Base-by-base conservation (phyloP, 257 asterid genomes). In the Cynanchum wilfordii region DNA sequence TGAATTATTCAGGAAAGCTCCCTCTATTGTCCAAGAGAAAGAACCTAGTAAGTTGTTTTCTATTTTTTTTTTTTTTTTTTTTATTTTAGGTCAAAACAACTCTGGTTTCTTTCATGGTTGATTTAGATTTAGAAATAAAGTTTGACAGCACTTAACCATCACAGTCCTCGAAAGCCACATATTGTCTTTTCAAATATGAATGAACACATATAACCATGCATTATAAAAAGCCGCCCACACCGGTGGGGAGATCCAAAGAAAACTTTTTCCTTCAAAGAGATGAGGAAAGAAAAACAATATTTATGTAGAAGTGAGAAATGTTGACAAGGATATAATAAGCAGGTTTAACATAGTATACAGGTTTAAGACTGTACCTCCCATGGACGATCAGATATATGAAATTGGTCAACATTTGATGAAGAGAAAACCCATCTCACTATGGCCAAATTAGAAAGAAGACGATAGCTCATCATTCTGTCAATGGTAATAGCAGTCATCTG, bases 391-490 rank as follows among this genome's bases (percentile, higher is more conserved):
- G 96, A 91, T 73, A 80, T 66, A 76, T 95, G 99, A 92, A 95
- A 91, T 47, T 82, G 97, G 57, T 81, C 79, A 54, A 82, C 86
- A 78, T 90, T 92, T 71, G 80, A 58, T 49, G 90, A 38, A 54
- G 88, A 87, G 84, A 95, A 95, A 82, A 95, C 95, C 99, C 99
- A 95, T 90, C 85, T 88, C 79, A 95, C 94, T 72, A 95, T 89
- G 54, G 97, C 97, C 86, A 95, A 82, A 79, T 95, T 95, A 47
- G 97, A 90, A 74, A 95, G 72, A 82, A 95, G 92, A 76, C 98
- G 97, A 83, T 95, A 95, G 64, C 98, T 96, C 99, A 95, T 95
- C 99, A 95, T 90, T 81, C 98, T 85, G 84, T 95, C 99, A 77
- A 95, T 92, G 56, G 95, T 82, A 76, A 95, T 80, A 30, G 98